Conservation (phyloP, 768 basidiomycete species). For the Grammothele lineata region DNA sequence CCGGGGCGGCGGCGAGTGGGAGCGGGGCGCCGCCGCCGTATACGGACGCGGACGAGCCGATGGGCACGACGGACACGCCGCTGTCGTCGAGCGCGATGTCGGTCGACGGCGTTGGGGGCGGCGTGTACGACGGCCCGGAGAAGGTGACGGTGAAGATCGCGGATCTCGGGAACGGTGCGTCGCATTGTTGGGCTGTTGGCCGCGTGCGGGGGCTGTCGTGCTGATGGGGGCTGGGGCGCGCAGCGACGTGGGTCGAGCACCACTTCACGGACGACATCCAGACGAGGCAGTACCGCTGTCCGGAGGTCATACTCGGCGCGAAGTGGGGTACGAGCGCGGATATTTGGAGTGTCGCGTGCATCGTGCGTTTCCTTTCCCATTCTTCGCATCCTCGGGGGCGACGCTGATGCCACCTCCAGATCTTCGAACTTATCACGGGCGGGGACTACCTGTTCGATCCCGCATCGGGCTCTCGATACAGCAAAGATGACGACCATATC, state of each 20-base stretch:
- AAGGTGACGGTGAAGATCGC: constrained; percentile 98
- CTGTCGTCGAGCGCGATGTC: constrained; percentile 26
- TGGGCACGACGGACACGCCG: constrained; percentile 11
- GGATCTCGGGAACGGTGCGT: constrained; percentile 90
- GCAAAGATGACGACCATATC: constrained; percentile 96
- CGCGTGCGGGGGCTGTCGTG: neutral
- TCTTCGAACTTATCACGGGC: constrained; percentile 93
- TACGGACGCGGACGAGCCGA: constrained; percentile 18
- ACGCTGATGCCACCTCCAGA: constrained; percentile 36
- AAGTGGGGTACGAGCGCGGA: constrained; percentile 96
- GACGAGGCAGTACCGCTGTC: constrained; percentile 95
- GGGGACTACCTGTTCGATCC: constrained; percentile 99
- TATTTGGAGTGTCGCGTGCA: constrained; percentile 94
- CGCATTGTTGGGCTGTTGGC: neutral
- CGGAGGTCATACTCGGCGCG: constrained; percentile 94
- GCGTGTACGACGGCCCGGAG: constrained; percentile 37
- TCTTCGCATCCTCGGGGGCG: constrained; percentile 2
- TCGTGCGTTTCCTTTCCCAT: constrained; percentile 52
- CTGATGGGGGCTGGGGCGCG: neutral
- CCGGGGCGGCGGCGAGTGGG: constrained; percentile 6
- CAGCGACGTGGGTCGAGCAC: constrained; percentile 87
- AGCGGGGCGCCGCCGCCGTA: constrained; percentile 20
- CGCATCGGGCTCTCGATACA: constrained; percentile 89
- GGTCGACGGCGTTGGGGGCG: constrained; percentile 23
- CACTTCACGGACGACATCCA: constrained; percentile 99